Conservation (phyloP, 345 rosid species). For the Firmiana major region DNA sequence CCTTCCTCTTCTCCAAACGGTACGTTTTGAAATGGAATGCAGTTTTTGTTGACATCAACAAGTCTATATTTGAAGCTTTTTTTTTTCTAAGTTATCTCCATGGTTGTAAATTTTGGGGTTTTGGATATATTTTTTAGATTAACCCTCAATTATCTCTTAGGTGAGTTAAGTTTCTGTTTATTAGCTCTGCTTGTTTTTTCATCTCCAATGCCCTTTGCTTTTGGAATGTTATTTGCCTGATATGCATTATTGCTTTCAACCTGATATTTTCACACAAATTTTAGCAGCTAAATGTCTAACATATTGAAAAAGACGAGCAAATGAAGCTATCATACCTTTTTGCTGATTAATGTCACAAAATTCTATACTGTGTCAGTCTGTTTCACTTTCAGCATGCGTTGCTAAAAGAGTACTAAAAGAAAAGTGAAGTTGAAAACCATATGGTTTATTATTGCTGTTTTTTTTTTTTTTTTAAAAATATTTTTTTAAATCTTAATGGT, state of each 20-base stretch:
- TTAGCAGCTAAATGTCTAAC: not conserved
- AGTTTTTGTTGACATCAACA: conserved; percentile 3
- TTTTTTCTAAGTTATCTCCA: not conserved
- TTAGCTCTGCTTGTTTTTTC: not conserved
- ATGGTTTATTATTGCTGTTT: too few species aligned
- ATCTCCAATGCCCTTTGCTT: not conserved
- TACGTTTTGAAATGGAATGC: not conserved
- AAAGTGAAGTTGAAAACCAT: not conserved
- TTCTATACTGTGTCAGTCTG: not conserved
- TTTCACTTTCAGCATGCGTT: not conserved
- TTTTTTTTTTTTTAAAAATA: too few species aligned
- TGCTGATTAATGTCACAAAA: not conserved
- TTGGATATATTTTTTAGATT: not conserved
- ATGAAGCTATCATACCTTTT: not conserved
- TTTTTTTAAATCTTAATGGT: too few species aligned
- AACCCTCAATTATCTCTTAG: not conserved
- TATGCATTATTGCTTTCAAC: not conserved
- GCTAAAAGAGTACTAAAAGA: not conserved
- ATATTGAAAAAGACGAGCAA: not conserved
- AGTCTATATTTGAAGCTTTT: not conserved
- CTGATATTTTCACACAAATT: not conserved
- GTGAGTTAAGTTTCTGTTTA: not conserved
- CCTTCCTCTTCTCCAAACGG: not conserved
- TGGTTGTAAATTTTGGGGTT: not conserved
- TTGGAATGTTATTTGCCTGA: not conserved